Evolutionary conservation across 805 yeast species (phyloP).

Genomic region (Yueomyces sinensis): DNA sequence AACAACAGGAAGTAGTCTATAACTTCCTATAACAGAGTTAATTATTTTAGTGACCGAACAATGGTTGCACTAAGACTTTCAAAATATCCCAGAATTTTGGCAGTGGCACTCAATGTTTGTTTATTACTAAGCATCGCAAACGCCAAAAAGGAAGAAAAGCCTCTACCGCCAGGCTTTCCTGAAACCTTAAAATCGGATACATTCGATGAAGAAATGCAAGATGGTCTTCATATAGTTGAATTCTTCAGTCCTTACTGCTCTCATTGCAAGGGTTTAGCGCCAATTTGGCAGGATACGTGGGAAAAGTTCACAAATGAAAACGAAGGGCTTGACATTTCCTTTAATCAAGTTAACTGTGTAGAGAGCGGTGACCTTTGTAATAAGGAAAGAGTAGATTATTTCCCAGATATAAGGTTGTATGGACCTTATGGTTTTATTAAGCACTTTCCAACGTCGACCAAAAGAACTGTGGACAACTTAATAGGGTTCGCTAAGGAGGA

Average conservation of each 20-base stretch:
- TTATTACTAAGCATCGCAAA: too few relatives aligned
- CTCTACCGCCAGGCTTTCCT: slow-evolving; percentile 27
- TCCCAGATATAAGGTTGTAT: slow-evolving; percentile 63
- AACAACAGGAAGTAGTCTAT: too few relatives aligned
- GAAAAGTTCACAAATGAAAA: slow-evolving; percentile 33
- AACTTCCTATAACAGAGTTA: too few relatives aligned
- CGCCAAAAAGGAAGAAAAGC: background rate
- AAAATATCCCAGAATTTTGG: too few relatives aligned
- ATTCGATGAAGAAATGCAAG: slow-evolving; percentile 36
- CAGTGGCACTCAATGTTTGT: too few relatives aligned
- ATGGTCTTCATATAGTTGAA: slow-evolving; percentile 64
- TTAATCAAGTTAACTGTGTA: slow-evolving; percentile 77
- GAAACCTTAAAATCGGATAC: slow-evolving; percentile 32
- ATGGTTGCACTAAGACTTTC: too few relatives aligned
- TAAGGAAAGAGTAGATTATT: slow-evolving; percentile 46
- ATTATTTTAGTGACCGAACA: too few relatives aligned
- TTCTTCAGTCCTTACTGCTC: slow-evolving; percentile 82
- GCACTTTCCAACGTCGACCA: slow-evolving; percentile 35
- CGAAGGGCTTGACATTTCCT: slow-evolving; percentile 29
- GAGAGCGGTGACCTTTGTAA: slow-evolving; percentile 78
- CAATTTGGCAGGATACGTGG: slow-evolving; percentile 68
- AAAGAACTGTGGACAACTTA: slow-evolving; percentile 36
- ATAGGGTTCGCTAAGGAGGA: slow-evolving; percentile 41
- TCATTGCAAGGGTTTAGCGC: slow-evolving; percentile 72
- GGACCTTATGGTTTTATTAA: slow-evolving; percentile 37